A percentile compares a stretch with the other conserved stretches of the same genome.
Conservation (phyloP, 306 rosid genomes). For the Citrullus amarus region DNA sequence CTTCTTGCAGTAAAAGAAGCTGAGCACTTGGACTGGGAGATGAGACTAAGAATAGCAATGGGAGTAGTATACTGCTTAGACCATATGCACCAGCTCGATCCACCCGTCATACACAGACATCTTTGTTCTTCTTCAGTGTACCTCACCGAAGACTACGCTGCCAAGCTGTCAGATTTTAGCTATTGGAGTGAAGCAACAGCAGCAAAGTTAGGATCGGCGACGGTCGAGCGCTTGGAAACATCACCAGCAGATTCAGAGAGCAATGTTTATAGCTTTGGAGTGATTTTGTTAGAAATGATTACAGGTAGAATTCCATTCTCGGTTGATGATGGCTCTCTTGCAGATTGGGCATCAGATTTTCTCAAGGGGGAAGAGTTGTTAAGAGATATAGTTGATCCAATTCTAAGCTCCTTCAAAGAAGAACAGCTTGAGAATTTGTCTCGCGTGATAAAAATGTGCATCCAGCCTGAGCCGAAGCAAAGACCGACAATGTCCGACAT, state of each 20-base stretch:
- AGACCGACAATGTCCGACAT: conserved; percentile 56
- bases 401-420: conserved; percentile 30
- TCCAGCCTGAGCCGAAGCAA: conserved; percentile 33
- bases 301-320: conserved; percentile 58
- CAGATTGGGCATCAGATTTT: conserved; percentile 55
- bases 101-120: conserved; percentile 44
- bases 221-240: conserved; percentile 24
- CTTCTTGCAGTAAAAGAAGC: conserved; percentile 72
- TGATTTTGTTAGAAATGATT: conserved; percentile 61
- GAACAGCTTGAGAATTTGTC: conserved; percentile 40
- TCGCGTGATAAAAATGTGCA: conserved; percentile 42
- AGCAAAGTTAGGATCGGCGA: conserved; percentile 23
- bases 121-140: conserved; percentile 59
- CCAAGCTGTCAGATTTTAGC: conserved; percentile 67
- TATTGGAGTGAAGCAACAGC: conserved; percentile 44
- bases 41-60: conserved; percentile 73
- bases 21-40: conserved; percentile 79
- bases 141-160: conserved; percentile 86
- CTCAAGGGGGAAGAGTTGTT: conserved; percentile 36
- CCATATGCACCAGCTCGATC: conserved; percentile 60
- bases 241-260: conserved; percentile 25
- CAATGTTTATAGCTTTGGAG: conserved; percentile 70
- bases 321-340: conserved; percentile 30
- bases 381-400: conserved; percentile 61
- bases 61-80: conserved; percentile 88